Base-by-base conservation (phyloP, 2,329 filamentous ascomycete species). In the Talaromyces amestolkiae region DNA sequence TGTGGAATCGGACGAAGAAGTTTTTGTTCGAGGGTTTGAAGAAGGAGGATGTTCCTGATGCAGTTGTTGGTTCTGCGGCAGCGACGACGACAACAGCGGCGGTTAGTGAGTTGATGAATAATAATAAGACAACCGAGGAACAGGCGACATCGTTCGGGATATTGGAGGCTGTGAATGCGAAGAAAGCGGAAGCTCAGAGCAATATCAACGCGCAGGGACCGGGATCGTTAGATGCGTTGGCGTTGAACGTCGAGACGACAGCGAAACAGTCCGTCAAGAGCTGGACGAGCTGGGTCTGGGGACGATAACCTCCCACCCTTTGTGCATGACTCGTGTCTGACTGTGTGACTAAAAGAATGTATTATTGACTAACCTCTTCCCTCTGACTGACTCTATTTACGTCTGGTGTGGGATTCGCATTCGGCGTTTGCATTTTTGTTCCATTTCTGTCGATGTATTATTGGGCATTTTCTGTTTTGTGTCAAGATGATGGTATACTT, bases 241-340 rank as follows among this genome's bases (percentile, higher is more conserved):
- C 75, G 2, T 72, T 74, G 64, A 78, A 77, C 58, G 76, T 70
- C n/a, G 77, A 77, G 61, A 66, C 66, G 0, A 74, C 73, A 61
- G 72, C 73, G 27, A 79, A 79, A 70, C 70, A 75, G 61, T 74
- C 71, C 58, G 70, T 74, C 53, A 73, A 72, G 68, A 73, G 78
- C 68, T 80, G 78, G 78, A 76, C 70, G 61, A 74, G 75, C 68
- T 79, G 78, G 77, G 67, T 79, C 64, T 77, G 74, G 27, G 75
- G 77, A 35, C 75, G 76, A 69, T 79, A 72, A 47, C n/a, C 15
- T 3, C 9, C 6, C 1, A 7, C 8, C 19, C 6, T 13, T 7
- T 19, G 6, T 22, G 31, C 51, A 19, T 54, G 17, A 27, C 19
- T 27, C 17, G 47, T 31, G 47, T 17, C n/a, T 49, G 45, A 1